Percentiles rank a stretch among this genome's conserved stretches.
Conservation (phyloP, 1,284 basidiomycete species). For the Amylostereum chailletii region DNA sequence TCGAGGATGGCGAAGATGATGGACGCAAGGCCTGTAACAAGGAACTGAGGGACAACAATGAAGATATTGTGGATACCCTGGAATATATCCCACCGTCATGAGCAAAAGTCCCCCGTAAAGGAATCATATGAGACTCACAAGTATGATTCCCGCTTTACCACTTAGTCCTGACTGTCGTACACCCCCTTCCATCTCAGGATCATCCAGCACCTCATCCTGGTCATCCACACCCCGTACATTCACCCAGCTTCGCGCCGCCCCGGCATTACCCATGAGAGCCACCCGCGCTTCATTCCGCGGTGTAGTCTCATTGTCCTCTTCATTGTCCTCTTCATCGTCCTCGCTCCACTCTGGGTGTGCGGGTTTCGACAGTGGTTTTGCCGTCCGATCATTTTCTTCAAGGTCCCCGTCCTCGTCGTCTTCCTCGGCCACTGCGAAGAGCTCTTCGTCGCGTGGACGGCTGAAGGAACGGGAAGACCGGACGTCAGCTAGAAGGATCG, state of each 20-base stretch:
- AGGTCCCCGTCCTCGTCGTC: slow-evolving; percentile 18
- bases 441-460: slow-evolving; percentile 15
- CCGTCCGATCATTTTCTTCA: slow-evolving; percentile 9
- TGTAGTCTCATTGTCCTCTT: slow-evolving; percentile 15
- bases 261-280: slow-evolving; percentile 33
- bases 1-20: slow-evolving; percentile 65
- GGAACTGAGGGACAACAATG: slow-evolving; percentile 72
- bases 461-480: slow-evolving; percentile 15
- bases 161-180: slow-evolving; percentile 15
- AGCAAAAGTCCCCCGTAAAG: slow-evolving; percentile 5
- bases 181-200: slow-evolving; percentile 9
- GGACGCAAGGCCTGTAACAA: slow-evolving; percentile 59
- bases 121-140: slow-evolving; percentile 41
- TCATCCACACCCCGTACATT: slow-evolving; percentile 21
- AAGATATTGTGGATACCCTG: slow-evolving; percentile 91
- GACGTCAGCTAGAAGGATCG: slow-evolving; percentile 42
- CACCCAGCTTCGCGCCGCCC: slow-evolving; percentile 34
- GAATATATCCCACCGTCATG: slow-evolving; percentile 1
- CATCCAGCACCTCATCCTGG: neutral
- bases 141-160: slow-evolving; percentile 81
- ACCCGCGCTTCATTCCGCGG: slow-evolving; percentile 12
- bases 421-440: slow-evolving; percentile 26
- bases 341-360: slow-evolving; percentile 9
- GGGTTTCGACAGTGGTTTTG: neutral
- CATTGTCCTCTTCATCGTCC: slow-evolving; percentile 20